Evolutionary conservation across 352 stramenopile genomes (phyloP).

Genomic region (Phytophthora sojae): DNA sequence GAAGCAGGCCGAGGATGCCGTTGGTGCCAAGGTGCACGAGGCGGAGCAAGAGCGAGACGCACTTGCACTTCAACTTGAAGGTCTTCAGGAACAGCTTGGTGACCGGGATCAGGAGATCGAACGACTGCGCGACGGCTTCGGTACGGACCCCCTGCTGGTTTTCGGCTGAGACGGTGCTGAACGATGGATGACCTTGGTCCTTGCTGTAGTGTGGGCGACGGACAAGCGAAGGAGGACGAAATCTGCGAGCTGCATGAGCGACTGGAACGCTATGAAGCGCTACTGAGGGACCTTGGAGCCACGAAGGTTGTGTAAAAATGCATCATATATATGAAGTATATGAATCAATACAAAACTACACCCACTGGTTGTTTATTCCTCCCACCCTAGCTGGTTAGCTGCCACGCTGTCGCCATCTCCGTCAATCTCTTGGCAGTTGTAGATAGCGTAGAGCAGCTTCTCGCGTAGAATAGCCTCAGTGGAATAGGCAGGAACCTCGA

Average conservation of each 20-base stretch:
- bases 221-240: constrained; percentile 38
- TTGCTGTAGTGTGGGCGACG: constrained; percentile 38
- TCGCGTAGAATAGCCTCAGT: constrained; percentile 72
- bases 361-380: constrained; percentile 48
- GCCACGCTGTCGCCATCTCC: constrained; percentile 83
- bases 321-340: constrained; percentile 25
- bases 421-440: constrained; percentile 95
- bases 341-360: not conserved
- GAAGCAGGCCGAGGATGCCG: constrained; percentile 23
- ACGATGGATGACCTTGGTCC: constrained; percentile 10
- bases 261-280: constrained; percentile 28
- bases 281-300: constrained; percentile 19
- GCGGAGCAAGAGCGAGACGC: constrained; percentile 26
- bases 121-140: constrained; percentile 29
- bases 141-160: constrained; percentile 22
- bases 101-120: constrained; percentile 40
- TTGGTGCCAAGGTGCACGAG: constrained; percentile 29
- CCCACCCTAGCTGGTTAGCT: constrained; percentile 83
- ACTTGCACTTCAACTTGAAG: constrained; percentile 26
- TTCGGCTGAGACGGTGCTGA: constrained; percentile 9
- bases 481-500: constrained; percentile 96
- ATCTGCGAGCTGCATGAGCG: constrained; percentile 38
- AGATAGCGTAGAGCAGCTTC: constrained; percentile 92
- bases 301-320: constrained; percentile 27
- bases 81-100: constrained; percentile 26